Evolutionary conservation across 2,329 filamentous ascomycete species (phyloP), one percentile per base, ranked within the genome.

Genomic region (Aaosphaeria arxii): DNA sequence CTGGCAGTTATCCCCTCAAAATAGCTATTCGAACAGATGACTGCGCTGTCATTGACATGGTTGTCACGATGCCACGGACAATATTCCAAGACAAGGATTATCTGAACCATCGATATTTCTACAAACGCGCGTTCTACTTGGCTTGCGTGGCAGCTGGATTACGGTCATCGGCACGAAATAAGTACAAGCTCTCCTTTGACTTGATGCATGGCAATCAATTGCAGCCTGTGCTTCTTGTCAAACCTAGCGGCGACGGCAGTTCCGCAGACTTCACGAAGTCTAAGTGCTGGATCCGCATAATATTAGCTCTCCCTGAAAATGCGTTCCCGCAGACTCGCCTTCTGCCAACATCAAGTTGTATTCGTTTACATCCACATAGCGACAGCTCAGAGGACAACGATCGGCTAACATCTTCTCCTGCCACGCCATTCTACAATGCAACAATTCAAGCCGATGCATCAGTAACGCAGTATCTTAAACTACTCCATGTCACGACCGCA

Each of bases 81-180:
- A 72, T 96, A 9, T 91, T 97, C 61, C 90, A 96, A 63, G 89
- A 95, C 40, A 97, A 97, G 72, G 94, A 99, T 71, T 96, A 92
- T 67, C 79, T 91, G 43, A 91, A 96, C 68, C 81, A 94, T 75
- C 84, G 94, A 52, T 97, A 95, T 73, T 96, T 96, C 65, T 91
- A 96, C 74, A 95, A 96, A 63, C 80, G 91, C 54, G 88, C 94
- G 9, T 97, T 92, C 71, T 97, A 95, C 64, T 75, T 97, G 44
- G 89, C 91, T 32, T 89, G 88, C 55, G 75, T 97, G 47, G 85
- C 90, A 11, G 84, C 83, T 30, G 84, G 81, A 4, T 74, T 97
- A 45, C 83, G 84, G 54, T 75, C 80, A 35, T 72, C 79, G 4
- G 70, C 84, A 41, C 74, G 73, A 4, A 69, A 79, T 11, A 72